Percentiles rank a stretch among this genome's conserved stretches.
phyloP scores from a whole-genome alignment of 495 filamentous ascomycete species.

The Aspergillus bertholletiae region DNA sequence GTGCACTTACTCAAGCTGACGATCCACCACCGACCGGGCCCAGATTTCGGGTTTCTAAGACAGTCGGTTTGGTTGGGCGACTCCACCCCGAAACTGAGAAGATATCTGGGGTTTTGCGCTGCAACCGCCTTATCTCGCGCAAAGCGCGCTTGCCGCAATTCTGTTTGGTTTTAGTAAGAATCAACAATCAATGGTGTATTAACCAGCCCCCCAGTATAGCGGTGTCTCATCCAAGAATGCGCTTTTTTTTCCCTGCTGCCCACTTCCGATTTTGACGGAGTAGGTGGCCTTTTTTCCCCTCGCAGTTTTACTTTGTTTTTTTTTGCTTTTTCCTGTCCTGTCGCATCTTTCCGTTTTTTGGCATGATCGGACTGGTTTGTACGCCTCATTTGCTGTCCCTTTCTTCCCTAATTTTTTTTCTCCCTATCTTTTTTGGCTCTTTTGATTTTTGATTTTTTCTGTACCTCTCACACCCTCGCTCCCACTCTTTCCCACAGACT shows the following conservation, averaged over 20 bases:
- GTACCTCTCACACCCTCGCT: constrained; percentile 5
- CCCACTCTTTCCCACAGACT: neutral
- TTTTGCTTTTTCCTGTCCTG: neutral
- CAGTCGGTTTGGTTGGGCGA: constrained; percentile 16
- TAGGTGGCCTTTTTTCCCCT: constrained; percentile 1
- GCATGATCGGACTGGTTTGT: neutral
- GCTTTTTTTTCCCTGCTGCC: constrained; percentile 7
- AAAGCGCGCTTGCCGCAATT: constrained; percentile 44
- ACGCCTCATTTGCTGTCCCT: constrained; percentile 1
- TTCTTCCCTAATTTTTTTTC: constrained; percentile 7
- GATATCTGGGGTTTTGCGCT: constrained; percentile 36
- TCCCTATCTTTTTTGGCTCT: constrained; percentile 6
- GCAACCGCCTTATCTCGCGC: constrained; percentile 38
- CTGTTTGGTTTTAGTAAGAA: neutral
- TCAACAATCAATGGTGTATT: neutral
- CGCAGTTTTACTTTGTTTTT: constrained; percentile 4
- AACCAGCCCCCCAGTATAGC: neutral
- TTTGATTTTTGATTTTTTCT: constrained; percentile 6
- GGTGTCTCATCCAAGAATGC: constrained; percentile 14
- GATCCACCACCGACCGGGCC: constrained; percentile 15
- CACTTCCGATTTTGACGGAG: neutral
- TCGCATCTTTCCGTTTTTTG: constrained; percentile 1
- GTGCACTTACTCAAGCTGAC: constrained; percentile 2
- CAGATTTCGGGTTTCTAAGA: constrained; percentile 11
- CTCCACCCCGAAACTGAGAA: constrained; percentile 19